Conservation (phyloP, 129 eudicot species). For the Centaurea solstitialis region DNA sequence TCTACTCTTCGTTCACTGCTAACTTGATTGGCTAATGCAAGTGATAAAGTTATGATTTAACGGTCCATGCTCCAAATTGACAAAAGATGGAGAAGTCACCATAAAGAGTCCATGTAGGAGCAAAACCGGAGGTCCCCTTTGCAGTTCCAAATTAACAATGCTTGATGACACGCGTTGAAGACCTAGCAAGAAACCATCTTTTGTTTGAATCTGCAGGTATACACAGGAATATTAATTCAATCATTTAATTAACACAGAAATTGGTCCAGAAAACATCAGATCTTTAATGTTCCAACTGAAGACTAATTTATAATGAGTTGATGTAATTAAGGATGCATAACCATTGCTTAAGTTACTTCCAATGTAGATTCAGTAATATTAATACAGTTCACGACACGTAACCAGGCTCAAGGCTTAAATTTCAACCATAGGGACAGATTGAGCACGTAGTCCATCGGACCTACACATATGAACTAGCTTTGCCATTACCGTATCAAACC, state of each 20-base stretch:
- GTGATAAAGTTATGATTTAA: not conserved
- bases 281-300: not conserved
- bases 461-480: too few species aligned
- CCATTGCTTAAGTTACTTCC: too few species aligned
- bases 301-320: not conserved
- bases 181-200: slow-evolving; percentile 85
- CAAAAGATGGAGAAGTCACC: slow-evolving; percentile 40
- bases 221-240: not conserved
- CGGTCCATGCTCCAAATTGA: not conserved
- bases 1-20: not conserved
- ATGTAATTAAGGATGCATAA: too few species aligned
- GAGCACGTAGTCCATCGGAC: too few species aligned
- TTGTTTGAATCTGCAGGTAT: slow-evolving; percentile 62
- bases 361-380: too few species aligned
- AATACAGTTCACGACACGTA: too few species aligned
- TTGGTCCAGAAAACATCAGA: not conserved
- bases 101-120: slow-evolving; percentile 92
- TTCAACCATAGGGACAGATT: too few species aligned
- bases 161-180: slow-evolving; percentile 85
- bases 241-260: not conserved
- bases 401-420: too few species aligned
- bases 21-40: not conserved
- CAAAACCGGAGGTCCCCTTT: slow-evolving; percentile 65
- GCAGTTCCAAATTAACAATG: slow-evolving; percentile 20
- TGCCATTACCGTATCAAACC: too few species aligned